Percentiles rank a stretch among this genome's conserved stretches.
phyloP scores from a whole-genome alignment of 2,329 filamentous ascomycete species.

The Aureobasidium pullulans region DNA sequence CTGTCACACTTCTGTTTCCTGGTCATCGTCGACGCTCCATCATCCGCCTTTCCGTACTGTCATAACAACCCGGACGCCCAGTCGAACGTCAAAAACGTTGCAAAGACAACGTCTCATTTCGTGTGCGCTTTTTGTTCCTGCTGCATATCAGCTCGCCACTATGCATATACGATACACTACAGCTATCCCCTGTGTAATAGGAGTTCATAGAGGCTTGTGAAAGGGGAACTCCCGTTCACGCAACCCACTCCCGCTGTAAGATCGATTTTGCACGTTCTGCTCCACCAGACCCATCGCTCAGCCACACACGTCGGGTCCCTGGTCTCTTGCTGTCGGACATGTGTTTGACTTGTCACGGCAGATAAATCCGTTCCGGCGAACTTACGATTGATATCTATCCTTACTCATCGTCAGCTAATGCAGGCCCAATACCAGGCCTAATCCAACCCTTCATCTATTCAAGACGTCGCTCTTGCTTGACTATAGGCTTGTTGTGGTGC shows the following conservation, averaged over 20 bases:
- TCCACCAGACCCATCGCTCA: slow-evolving; percentile 5
- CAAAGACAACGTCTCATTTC: slow-evolving; percentile 11
- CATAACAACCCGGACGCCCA: slow-evolving; percentile 9
- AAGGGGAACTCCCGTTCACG: not conserved
- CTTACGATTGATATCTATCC: not conserved
- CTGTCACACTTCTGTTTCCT: slow-evolving; percentile 1
- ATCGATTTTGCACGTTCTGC: not conserved
- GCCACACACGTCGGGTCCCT: not conserved
- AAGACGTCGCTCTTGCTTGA: not conserved
- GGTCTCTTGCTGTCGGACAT: slow-evolving; percentile 5
- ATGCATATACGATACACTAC: slow-evolving; percentile 10
- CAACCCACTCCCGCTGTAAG: not conserved
- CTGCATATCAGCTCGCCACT: not conserved
- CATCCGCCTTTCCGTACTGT: not conserved
- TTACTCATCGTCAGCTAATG: not conserved
- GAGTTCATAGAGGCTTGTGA: slow-evolving; percentile 3
- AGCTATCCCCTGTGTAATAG: not conserved
- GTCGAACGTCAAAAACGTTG: slow-evolving; percentile 8
- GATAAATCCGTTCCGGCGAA: not conserved
- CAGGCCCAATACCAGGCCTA: not conserved
- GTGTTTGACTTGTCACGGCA: slow-evolving; percentile 11
- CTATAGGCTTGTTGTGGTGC: not conserved
- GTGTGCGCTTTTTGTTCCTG: not conserved
- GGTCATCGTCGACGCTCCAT: not conserved
- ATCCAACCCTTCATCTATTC: not conserved